Percentiles rank a stretch among this genome's conserved stretches.
Evolutionary conservation across 441 rosid species (phyloP).

Genomic region (Melastoma candidum): DNA sequence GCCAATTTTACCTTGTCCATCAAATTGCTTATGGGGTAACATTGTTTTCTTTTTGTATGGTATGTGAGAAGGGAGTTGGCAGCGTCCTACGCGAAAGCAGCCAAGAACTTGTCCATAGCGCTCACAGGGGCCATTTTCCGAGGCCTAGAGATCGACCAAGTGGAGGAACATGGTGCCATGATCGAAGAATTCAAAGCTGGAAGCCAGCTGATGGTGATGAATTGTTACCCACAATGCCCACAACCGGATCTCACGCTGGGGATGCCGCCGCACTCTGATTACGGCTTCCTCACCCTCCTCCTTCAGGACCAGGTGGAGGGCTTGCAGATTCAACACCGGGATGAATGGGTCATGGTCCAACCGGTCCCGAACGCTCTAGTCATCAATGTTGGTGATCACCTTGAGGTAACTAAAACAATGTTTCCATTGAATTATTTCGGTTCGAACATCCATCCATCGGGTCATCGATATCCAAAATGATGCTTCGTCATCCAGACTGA

Average conservation of each 20-base stretch:
- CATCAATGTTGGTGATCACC: constrained; percentile 81
- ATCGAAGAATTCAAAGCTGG: constrained; percentile 35
- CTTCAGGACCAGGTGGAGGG: constrained; percentile 81
- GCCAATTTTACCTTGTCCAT: too few species aligned
- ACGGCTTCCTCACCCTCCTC: constrained; percentile 75
- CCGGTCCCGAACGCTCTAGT: constrained; percentile 66
- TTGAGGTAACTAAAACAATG: constrained; percentile 40
- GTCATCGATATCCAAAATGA: too few species aligned
- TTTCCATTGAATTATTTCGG: not conserved
- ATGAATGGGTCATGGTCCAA: constrained; percentile 62
- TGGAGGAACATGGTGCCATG: constrained; percentile 23
- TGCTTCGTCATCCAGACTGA: too few species aligned
- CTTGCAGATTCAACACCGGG: constrained; percentile 45
- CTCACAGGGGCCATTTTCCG: too few species aligned
- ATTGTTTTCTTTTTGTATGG: too few species aligned
- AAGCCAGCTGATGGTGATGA: constrained; percentile 64
- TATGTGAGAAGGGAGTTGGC: constrained; percentile 17
- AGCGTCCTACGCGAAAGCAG: not conserved
- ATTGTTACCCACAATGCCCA: constrained; percentile 78
- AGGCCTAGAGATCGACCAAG: constrained; percentile 1
- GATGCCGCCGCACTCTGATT: constrained; percentile 89
- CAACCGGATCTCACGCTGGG: constrained; percentile 80
- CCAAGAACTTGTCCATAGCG: not conserved
- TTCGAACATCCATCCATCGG: not conserved
- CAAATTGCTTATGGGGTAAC: too few species aligned